Evolutionary conservation across 2,329 filamentous ascomycete genomes (phyloP).

Genomic region (Aureobasidium sp.): DNA sequence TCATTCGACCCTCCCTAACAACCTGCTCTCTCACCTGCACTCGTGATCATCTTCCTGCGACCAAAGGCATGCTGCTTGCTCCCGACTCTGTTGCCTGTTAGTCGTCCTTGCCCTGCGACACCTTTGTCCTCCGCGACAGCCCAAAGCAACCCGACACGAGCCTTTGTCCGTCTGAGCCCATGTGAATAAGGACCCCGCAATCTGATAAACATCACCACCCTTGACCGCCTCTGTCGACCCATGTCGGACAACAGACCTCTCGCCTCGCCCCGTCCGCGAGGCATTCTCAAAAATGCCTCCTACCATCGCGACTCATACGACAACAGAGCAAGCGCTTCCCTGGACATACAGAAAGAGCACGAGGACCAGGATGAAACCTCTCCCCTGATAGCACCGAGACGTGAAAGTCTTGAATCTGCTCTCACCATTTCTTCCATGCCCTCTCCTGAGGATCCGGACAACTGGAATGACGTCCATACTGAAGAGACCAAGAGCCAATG

Average conservation of each 20-base stretch:
- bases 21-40: background rate
- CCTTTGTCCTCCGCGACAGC: background rate
- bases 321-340: background rate
- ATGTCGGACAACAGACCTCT: slow-evolving; percentile 7
- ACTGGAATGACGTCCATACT: slow-evolving; percentile 40
- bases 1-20: slow-evolving; percentile 6
- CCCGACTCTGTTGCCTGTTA: background rate
- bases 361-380: slow-evolving; percentile 26
- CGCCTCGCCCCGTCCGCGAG: slow-evolving; percentile 3
- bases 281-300: slow-evolving; percentile 10
- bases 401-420: slow-evolving; percentile 16
- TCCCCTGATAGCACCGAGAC: slow-evolving; percentile 23
- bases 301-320: background rate
- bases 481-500: slow-evolving; percentile 71
- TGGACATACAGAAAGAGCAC: slow-evolving; percentile 6
- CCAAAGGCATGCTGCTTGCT: background rate
- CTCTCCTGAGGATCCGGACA: slow-evolving; percentile 22
- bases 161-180: slow-evolving; percentile 7
- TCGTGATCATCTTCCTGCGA: background rate
- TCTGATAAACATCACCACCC: background rate
- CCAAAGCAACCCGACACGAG: background rate
- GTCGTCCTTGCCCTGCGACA: background rate
- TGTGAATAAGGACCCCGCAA: slow-evolving; percentile 13
- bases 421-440: slow-evolving; percentile 12
- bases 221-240: background rate